Evolutionary conservation across 2,329 filamentous ascomycete genomes (phyloP), one percentile per base, ranked within the genome.

Genomic region (Exserohilum turcica): DNA sequence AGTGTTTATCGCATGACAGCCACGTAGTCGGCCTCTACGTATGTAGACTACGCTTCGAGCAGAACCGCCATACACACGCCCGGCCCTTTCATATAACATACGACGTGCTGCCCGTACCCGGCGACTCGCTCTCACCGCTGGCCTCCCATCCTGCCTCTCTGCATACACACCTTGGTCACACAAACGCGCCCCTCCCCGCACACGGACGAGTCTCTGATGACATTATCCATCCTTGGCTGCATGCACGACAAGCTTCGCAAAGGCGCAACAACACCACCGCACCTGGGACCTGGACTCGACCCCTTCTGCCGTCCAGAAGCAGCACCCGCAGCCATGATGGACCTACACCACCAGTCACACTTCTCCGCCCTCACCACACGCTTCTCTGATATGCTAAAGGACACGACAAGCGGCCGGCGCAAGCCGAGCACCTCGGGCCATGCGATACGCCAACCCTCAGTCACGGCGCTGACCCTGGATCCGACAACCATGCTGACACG

Each of bases 321-420:
- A 18, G 9, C 29, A 10, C 16, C 12, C 39, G 9, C 16, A 44
- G 39, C 15, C 51, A 54, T 54, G 51, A 50, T 54, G 51, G 51
- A 54, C 35, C 51, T 54, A 31, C 51, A 54, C 28, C 40, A 54
- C n/a, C 51, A 54, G 35, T 45, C 53, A n/a, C 53, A 53, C 21
- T 36, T 53, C 31, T 61, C 59, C 3, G 52, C 57, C 32, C 55
- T 61, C n/a, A 28, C 51, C 31, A n/a, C n/a, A n/a, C 53, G 59
- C 28, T 57, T 61, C 46, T 57, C 59, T 32, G 54, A 55, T 18
- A 44, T 45, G 36, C 57, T 61, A 35, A 61, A 60, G 28, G 56
- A 59, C 29, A 55, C 54, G 10, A 60, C 51, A 9, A 57, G 48
- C n/a, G 43, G 48, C 36, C 57, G 53, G 44, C 59, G 59, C 36